Evolutionary conservation across 1,284 basidiomycete genomes (phyloP).

Genomic region (Sanghuangporus baumii): DNA sequence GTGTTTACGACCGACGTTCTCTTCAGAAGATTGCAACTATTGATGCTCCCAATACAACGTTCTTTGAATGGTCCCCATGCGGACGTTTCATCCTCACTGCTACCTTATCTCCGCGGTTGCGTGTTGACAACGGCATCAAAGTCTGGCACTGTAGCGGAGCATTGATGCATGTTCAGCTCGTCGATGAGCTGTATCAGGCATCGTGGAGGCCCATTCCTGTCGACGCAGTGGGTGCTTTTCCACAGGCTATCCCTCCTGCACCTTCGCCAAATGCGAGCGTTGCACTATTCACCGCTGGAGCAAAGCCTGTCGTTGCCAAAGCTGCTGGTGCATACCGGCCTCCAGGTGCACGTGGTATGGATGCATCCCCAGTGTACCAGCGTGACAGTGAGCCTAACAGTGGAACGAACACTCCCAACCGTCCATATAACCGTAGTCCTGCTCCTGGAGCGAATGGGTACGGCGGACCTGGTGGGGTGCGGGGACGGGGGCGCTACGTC

Average conservation of each 20-base stretch:
- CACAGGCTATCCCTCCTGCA: constrained; percentile 64
- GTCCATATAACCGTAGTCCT: constrained; percentile 54
- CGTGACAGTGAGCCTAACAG: constrained; percentile 47
- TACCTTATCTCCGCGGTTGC: constrained; percentile 87
- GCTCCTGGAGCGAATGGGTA: constrained; percentile 37
- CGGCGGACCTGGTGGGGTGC: constrained; percentile 19
- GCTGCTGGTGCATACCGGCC: constrained; percentile 85
- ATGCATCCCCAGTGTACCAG: constrained; percentile 82
- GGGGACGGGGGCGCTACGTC: constrained; percentile 42
- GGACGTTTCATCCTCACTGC: constrained; percentile 92
- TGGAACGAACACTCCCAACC: constrained; percentile 55
- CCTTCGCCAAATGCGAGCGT: constrained; percentile 67
- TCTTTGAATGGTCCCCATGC: constrained; percentile 94
- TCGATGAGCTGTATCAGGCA: constrained; percentile 86
- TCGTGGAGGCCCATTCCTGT: constrained; percentile 77
- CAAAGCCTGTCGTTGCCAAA: constrained; percentile 48
- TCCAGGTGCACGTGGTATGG: constrained; percentile 84
- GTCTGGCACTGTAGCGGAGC: constrained; percentile 91
- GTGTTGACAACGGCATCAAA: constrained; percentile 96
- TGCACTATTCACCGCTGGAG: constrained; percentile 32
- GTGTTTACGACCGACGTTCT: constrained; percentile 86
- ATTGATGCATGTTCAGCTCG: constrained; percentile 71
- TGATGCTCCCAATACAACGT: constrained; percentile 88
- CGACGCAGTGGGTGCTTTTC: constrained; percentile 68
- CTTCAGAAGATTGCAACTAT: constrained; percentile 83